phyloP scores from a whole-genome alignment of 768 basidiomycete species.

The Tylopilus plumbeoviolaceoides region DNA sequence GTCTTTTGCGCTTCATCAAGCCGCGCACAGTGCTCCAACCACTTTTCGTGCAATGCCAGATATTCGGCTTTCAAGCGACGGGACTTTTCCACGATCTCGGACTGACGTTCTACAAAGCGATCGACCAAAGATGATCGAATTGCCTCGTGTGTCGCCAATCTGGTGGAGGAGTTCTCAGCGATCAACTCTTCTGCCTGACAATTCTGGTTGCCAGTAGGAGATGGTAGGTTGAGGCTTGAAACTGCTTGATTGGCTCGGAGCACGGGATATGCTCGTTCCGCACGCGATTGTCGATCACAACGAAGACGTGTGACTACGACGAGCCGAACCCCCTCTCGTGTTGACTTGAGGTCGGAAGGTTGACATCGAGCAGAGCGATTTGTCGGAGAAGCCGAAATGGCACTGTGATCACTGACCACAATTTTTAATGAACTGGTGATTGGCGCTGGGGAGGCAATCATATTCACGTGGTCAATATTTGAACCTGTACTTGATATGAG shows the following conservation, averaged over 20 bases:
- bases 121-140: conserved; percentile 49
- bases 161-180: conserved; percentile 32
- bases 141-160: conserved; percentile 35
- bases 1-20: conserved; percentile 51
- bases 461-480: conserved; percentile 8
- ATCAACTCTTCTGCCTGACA: conserved; percentile 47
- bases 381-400: conserved; percentile 8
- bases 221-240: conserved; percentile 29
- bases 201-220: conserved; percentile 36
- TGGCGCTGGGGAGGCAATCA: conserved; percentile 8
- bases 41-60: conserved; percentile 60
- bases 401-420: conserved; percentile 29
- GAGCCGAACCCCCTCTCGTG: conserved; percentile 58
- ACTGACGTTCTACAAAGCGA: conserved; percentile 52
- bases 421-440: conserved; percentile 18
- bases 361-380: conserved; percentile 8
- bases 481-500: conserved; percentile 7
- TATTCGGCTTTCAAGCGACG: conserved; percentile 63
- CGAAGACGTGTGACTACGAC: conserved; percentile 60
- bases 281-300: conserved; percentile 55
- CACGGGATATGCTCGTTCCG: conserved; percentile 60
- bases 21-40: conserved; percentile 65
- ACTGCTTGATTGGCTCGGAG: conserved; percentile 55
- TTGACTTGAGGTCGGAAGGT: conserved; percentile 33
- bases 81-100: conserved; percentile 49